Percentiles rank a stretch among this genome's conserved stretches.
Evolutionary conservation across 2,329 filamentous ascomycete species (phyloP).

Genomic region (Penicillium verrucosum): DNA sequence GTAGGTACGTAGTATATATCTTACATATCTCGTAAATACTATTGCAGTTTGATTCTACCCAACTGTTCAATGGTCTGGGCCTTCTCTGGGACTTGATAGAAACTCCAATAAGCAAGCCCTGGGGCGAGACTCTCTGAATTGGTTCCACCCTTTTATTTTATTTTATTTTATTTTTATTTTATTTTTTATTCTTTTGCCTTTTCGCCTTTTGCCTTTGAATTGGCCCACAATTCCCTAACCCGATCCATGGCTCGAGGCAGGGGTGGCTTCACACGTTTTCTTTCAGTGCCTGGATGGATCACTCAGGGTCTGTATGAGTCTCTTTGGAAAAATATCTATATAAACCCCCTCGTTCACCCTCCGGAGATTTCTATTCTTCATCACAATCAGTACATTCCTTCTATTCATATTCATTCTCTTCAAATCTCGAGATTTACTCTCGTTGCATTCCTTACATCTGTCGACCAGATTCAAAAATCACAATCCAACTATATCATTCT

Average conservation of each 20-base stretch:
- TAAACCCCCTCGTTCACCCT: constrained; percentile 13
- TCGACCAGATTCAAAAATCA: constrained; percentile 19
- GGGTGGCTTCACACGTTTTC: constrained; percentile 3
- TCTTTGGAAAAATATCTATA: constrained; percentile 17
- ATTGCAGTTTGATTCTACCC: background rate
- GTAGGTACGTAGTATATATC: background rate
- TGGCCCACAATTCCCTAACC: constrained; percentile 13
- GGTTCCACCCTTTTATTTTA: constrained; percentile 3
- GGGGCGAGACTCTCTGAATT: constrained; percentile 10
- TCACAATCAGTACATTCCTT: constrained; percentile 17
- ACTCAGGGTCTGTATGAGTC: background rate
- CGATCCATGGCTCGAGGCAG: constrained; percentile 18
- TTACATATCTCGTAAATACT: background rate
- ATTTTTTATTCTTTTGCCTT: constrained; percentile 4
- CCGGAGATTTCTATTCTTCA: constrained; percentile 7
- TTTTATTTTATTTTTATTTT: background rate
- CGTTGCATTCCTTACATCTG: constrained; percentile 24
- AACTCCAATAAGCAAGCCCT: background rate
- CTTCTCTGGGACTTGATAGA: background rate
- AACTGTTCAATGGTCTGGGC: background rate
- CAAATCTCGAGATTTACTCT: constrained; percentile 24
- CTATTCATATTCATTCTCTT: constrained; percentile 19
- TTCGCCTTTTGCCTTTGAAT: constrained; percentile 16
- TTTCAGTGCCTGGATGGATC: background rate
- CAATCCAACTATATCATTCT: constrained; percentile 9